phyloP scores from a whole-genome alignment of 148 eudicot species.

The Vaccinium darrowii region DNA sequence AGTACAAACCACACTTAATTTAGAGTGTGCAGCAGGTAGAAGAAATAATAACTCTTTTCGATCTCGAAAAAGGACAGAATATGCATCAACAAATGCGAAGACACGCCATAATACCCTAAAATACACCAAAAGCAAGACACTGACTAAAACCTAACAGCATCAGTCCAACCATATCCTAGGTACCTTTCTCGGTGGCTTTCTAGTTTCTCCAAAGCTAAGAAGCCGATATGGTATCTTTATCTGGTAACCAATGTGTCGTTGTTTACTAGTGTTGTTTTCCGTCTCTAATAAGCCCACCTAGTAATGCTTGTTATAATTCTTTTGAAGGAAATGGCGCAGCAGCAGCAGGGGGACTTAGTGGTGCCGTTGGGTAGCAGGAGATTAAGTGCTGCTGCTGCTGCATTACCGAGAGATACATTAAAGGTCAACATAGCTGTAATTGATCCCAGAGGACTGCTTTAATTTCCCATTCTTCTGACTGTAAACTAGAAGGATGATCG shows the following conservation, averaged over 20 bases:
- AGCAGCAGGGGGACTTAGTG: not conserved
- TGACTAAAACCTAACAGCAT: not conserved
- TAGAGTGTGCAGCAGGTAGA: slow-evolving; percentile 7
- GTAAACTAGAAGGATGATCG: not conserved
- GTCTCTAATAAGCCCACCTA: not conserved
- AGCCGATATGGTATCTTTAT: not conserved
- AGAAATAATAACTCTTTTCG: not conserved
- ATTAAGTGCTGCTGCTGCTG: not conserved
- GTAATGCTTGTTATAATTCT: not conserved
- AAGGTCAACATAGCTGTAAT: not conserved
- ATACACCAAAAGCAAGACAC: not conserved
- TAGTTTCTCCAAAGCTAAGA: not conserved
- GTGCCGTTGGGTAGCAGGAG: not conserved
- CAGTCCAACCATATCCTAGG: not conserved
- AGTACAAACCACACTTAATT: not conserved
- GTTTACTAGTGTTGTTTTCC: not conserved
- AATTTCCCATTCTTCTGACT: not conserved
- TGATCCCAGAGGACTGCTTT: not conserved
- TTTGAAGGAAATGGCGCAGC: not conserved
- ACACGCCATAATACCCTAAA: not conserved
- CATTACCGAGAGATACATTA: not conserved
- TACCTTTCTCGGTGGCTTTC: not conserved
- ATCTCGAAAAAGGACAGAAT: not conserved
- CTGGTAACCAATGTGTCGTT: not conserved
- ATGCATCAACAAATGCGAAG: not conserved